Evolutionary conservation across 768 basidiomycete genomes (phyloP).

Genomic region (Phlegmacium glaucopus): DNA sequence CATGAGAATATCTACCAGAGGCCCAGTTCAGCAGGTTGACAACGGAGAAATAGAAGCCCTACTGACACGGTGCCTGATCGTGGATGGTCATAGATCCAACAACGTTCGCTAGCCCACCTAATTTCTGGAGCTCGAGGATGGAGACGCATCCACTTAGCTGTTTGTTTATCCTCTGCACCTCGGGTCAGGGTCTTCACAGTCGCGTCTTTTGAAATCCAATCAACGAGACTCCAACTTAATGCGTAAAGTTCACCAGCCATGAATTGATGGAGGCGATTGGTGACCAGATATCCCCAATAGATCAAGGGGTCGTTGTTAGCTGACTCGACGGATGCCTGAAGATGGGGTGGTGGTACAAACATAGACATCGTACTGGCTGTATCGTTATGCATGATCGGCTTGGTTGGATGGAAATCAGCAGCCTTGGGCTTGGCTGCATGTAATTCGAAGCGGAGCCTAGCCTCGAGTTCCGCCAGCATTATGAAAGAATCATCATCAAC

Average conservation of each 20-base stretch:
- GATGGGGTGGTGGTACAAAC: neutral
- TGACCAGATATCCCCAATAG: constrained; percentile 90
- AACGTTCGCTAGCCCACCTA: constrained; percentile 88
- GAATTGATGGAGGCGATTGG: constrained; percentile 81
- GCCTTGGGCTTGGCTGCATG: constrained; percentile 34
- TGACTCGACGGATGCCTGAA: constrained; percentile 7
- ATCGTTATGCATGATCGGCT: neutral
- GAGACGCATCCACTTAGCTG: constrained; percentile 85
- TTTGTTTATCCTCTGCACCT: constrained; percentile 93
- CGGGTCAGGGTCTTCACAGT: constrained; percentile 60
- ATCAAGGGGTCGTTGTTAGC: constrained; percentile 60
- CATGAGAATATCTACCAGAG: constrained; percentile 77
- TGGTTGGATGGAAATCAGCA: too few species aligned
- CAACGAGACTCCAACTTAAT: constrained; percentile 82
- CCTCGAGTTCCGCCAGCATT: constrained; percentile 91
- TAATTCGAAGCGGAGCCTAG: constrained; percentile 78
- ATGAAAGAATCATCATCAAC: constrained; percentile 95
- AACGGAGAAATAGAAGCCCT: constrained; percentile 1
- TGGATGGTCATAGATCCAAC: constrained; percentile 99
- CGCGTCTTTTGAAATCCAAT: constrained; percentile 80
- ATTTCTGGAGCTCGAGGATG: constrained; percentile 80
- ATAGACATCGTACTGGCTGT: neutral
- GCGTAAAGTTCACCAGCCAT: constrained; percentile 97
- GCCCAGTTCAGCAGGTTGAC: constrained; percentile 2
- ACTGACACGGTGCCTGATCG: constrained; percentile 89